Evolutionary conservation across 2,329 filamentous ascomycete genomes (phyloP), one percentile per base, ranked within the genome.

Genomic region (Triangularia verruculosa): DNA sequence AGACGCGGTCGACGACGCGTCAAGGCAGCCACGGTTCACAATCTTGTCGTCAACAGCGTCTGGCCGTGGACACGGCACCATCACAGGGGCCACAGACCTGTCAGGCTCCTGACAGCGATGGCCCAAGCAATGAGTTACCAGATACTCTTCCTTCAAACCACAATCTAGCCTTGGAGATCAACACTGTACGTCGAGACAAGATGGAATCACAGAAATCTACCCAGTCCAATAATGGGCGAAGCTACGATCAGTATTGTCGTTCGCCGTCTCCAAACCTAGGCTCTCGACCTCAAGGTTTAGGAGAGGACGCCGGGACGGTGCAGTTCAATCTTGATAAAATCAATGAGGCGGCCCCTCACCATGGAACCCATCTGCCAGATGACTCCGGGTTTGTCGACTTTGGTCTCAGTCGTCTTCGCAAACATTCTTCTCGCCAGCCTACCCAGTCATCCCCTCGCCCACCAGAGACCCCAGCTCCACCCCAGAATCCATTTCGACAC

Each of bases 171-270:
- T 39, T 30, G 57, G 52, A 39, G 25, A 27, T 34, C 39, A 47
- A 47, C 39, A 17, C n/a, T 15, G 54, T 56, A 24, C 55, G 60
- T 65, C 62, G 27, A 53, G 59, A 32, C 67, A 80, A 74, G 59
- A 82, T 79, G 75, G 77, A 81, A 30, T 74, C 72, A n/a, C 79
- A 81, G 62, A 83, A 83, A 9, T 81, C 81, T 1, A 87, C 84
- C 1, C 84, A 87, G 72, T 76, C 79, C 63, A 87, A 87, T 67
- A 79, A 81, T 53, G 83, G 78, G 55, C 80, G 84, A 39, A 84
- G 85, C 72, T 87, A 87, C 68, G 79, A 80, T 7, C 74, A 78
- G 67, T 77, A 81, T 73, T 65, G 75, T 67, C 64, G 55, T 13
- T 28, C 63, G 1, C 20, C 61, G 9, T 65, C 67, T 59, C 59